These are phyloP conservation scores for Exophiala lecanii-corni DNA, from an alignment of 2,329 filamentous ascomycete genomes.

Conservation along the genomic window DNA sequence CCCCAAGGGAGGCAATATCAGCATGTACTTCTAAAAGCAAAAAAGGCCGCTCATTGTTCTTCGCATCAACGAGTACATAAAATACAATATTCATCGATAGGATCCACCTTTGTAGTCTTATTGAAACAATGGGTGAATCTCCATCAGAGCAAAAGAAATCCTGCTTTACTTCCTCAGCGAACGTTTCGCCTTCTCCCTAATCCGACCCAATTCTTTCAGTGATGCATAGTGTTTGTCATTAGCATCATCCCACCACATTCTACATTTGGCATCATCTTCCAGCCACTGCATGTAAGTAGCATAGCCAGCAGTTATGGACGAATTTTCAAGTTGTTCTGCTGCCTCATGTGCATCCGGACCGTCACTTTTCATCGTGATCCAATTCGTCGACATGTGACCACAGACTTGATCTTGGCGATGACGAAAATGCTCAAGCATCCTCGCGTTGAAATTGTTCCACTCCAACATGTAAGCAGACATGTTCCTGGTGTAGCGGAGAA, in stretches of 20 bases:
- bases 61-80: no score
- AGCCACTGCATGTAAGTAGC: conserved; percentile 42
- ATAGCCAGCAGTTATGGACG: conserved; percentile 36
- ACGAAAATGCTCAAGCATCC: conserved; percentile 53
- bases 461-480: conserved; percentile 54
- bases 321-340: conserved; percentile 8
- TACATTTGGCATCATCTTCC: conserved; percentile 42
- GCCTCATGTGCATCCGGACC: conserved; percentile 27
- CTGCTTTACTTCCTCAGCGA: background rate
- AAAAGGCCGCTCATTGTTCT: no score
- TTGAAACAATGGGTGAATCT: no score
- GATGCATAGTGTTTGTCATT: conserved; percentile 42
- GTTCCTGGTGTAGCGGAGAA: conserved; percentile 48
- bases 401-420: conserved; percentile 46
- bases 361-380: conserved; percentile 49
- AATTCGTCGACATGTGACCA: conserved; percentile 42
- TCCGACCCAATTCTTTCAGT: conserved; percentile 37
- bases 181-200: conserved; percentile 28
- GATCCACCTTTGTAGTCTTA: background rate
- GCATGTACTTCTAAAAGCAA: no score
- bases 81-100: no score
- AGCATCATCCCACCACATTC: conserved; percentile 46
- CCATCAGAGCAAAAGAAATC: no score
- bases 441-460: conserved; percentile 53
- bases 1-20: no score